Percentiles rank a stretch among this genome's conserved stretches.
Evolutionary conservation across 129 eudicot genomes (phyloP).

Genomic region (Silybum marianum): DNA sequence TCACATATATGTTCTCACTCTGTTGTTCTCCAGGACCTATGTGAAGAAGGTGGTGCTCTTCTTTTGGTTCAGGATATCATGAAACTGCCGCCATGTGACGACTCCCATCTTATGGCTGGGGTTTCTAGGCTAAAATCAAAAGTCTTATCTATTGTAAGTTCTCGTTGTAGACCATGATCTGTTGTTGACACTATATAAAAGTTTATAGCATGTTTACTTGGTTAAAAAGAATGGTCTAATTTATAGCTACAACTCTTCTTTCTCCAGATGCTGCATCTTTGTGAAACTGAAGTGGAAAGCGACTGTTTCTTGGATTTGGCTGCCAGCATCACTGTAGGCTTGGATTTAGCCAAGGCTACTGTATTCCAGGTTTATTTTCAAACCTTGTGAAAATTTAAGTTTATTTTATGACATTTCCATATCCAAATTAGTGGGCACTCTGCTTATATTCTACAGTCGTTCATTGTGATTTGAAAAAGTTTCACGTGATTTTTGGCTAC

Average conservation of each 20-base stretch:
- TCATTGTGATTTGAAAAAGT: not conserved
- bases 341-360: slow-evolving; percentile 66
- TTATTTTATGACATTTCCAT: not conserved
- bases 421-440: not conserved
- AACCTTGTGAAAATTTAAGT: not conserved
- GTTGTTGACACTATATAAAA: not conserved
- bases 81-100: slow-evolving; percentile 34
- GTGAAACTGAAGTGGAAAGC: slow-evolving; percentile 63
- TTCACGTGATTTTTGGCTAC: not conserved
- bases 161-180: not conserved
- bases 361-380: slow-evolving; percentile 58
- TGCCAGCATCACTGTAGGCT: slow-evolving; percentile 56
- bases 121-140: slow-evolving; percentile 67
- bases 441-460: not conserved
- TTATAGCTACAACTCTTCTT: slow-evolving; percentile 17
- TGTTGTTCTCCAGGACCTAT: slow-evolving; percentile 50
- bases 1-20: not conserved
- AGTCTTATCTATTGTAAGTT: slow-evolving; percentile 73
- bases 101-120: slow-evolving; percentile 42
- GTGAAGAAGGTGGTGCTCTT: slow-evolving; percentile 67
- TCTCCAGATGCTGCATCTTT: slow-evolving; percentile 74
- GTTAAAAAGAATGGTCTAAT: not conserved
- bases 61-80: slow-evolving; percentile 49
- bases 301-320: slow-evolving; percentile 70
- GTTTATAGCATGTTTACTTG: not conserved